Base-by-base conservation (phyloP, 208 protist genomes). In the Crithidia acanthocephali region DNA sequence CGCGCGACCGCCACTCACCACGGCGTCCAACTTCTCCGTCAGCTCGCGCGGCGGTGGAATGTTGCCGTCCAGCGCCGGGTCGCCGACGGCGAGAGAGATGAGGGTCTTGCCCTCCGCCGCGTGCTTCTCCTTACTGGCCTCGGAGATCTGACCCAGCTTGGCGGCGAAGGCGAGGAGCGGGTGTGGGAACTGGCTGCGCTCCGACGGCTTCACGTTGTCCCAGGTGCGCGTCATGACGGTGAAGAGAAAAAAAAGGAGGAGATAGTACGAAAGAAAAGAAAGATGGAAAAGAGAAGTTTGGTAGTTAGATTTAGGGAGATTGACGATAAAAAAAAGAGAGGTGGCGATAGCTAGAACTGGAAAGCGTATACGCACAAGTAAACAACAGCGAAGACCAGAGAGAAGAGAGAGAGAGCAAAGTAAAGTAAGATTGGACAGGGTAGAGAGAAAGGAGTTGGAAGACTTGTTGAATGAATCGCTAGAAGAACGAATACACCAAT, bases 41-140 rank as follows among this genome's bases (percentile, higher is more conserved):
- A 88, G 84, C 28, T 64, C 32, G 7, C 66, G 44, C 25, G 74
- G 72, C 8, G 80, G 74, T 10, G 59, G 50, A 1, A 98, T 61
- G 67, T 97, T 98, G 48, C 92, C 94, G 68, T 87, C 73, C 16
- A 87, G 64, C 30, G 78, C 79, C 25, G 87, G 86, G 62, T 88
- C 81, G 73, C 95, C 93, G 58, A 97, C 93, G 25, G 75, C 72
- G 28, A 86, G 75, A 18, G 67, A 64, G 45, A 86, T 71, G 51
- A 79, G 65, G 13, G 68, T 13, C 68, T 86, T 86, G n/a, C 61
- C 51, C 53, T 50, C 58, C 15, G 76, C 76, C 2, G 69, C 58
- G 62, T 76, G 76, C 47, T 56, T 9, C 20, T 30, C 65, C 58
- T 71, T 72, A 63, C 69, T 60, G 9, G 25, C 70, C 20, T 52